These are phyloP conservation scores for Blastocystis sp. DNA, from an alignment of 352 stramenopile genomes.

Conservation along the genomic window DNA sequence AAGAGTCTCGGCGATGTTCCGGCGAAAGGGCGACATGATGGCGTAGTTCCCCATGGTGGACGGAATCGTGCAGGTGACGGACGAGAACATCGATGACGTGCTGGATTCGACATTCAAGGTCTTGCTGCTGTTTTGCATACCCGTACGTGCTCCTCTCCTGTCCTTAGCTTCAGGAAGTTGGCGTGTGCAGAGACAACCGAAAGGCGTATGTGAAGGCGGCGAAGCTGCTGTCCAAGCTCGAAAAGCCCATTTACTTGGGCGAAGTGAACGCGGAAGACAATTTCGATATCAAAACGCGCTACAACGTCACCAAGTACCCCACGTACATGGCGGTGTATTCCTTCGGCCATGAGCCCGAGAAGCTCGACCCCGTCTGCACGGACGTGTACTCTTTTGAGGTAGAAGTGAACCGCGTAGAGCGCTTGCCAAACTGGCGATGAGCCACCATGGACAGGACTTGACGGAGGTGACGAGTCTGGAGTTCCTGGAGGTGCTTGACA, in stretches of 20 bases:
- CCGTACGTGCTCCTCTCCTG: neutral
- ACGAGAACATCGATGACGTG: slow-evolving; percentile 60
- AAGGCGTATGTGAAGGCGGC: neutral
- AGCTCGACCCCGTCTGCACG: neutral
- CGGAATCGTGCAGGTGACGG: slow-evolving; percentile 43
- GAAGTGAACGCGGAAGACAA: slow-evolving; percentile 24
- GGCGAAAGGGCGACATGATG: neutral
- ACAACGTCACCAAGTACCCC: slow-evolving; percentile 44
- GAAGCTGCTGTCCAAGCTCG: slow-evolving; percentile 11
- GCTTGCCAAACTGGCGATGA: slow-evolving; percentile 24
- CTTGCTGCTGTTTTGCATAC: slow-evolving; percentile 45
- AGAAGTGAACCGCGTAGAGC: neutral
- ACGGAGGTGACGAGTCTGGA: slow-evolving; percentile 33
- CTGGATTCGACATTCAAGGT: slow-evolving; percentile 51
- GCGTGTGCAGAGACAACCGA: slow-evolving; percentile 1
- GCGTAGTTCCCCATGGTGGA: slow-evolving; percentile 59
- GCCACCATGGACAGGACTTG: slow-evolving; percentile 9
- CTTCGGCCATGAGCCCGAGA: slow-evolving; percentile 56
- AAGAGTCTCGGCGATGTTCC: slow-evolving; percentile 30
- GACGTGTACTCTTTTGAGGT: slow-evolving; percentile 5
- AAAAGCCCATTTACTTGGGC: slow-evolving; percentile 54
- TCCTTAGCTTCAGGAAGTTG: neutral
- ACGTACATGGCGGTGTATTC: slow-evolving; percentile 48
- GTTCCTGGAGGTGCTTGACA: neutral
- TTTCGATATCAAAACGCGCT: neutral